A percentile compares a stretch with the other conserved stretches of the same genome.
phyloP scores from a whole-genome alignment of 129 eudicot genomes.

The Helichrysum umbraculigerum region DNA sequence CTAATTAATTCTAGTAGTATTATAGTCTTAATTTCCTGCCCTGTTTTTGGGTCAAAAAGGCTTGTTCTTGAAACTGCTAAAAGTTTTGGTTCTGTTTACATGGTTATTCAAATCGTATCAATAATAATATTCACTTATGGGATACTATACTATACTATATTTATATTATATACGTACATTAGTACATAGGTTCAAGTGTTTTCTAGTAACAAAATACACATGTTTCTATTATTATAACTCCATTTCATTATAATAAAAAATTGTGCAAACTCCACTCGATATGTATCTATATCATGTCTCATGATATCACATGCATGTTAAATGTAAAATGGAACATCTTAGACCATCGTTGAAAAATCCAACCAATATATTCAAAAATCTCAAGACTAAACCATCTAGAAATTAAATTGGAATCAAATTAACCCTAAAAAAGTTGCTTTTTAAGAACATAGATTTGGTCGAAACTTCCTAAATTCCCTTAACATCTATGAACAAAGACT shows the following conservation, averaged over 20 bases:
- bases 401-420: slow-evolving; percentile 26
- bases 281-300: too few species aligned
- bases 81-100: slow-evolving; percentile 20
- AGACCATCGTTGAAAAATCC: not conserved
- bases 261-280: too few species aligned
- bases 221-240: too few species aligned
- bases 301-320: too few species aligned
- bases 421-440: slow-evolving; percentile 19
- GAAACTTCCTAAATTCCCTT: slow-evolving; percentile 26
- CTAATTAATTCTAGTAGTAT: not conserved
- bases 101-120: slow-evolving; percentile 5
- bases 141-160: not conserved
- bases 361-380: not conserved
- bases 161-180: too few species aligned
- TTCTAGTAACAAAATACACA: too few species aligned
- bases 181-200: too few species aligned
- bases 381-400: not conserved
- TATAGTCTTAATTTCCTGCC: not conserved
- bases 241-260: too few species aligned
- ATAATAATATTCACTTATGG: not conserved
- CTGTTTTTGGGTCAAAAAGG: slow-evolving; percentile 7
- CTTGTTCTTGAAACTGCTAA: not conserved
- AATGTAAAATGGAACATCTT: too few species aligned
- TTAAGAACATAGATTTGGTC: slow-evolving; percentile 26
- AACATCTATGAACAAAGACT: slow-evolving; percentile 8